Percentiles rank a stretch among this genome's conserved stretches.
These are phyloP conservation scores for Colletotrichum trifolii DNA, from an alignment of 2,329 filamentous ascomycete genomes.

Conservation along the genomic window DNA sequence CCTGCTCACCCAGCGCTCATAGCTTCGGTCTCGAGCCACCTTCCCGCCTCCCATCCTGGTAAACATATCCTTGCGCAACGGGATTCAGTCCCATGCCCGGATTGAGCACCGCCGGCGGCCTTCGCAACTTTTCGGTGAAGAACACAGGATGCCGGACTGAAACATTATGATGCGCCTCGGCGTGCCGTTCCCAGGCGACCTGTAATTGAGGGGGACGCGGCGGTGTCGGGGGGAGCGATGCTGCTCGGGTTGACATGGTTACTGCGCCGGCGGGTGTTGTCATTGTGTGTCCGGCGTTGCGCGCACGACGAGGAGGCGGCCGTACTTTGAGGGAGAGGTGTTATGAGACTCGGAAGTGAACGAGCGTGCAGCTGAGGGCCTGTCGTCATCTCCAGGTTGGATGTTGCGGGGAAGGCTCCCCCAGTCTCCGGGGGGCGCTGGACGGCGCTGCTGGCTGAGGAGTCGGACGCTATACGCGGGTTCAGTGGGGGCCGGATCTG, in stretches of 20 bases:
- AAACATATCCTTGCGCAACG: conserved; percentile 71
- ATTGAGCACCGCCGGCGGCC: conserved; percentile 56
- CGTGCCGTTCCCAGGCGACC: conserved; percentile 42
- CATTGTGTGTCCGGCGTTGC: background rate
- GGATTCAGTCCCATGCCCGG: conserved; percentile 52
- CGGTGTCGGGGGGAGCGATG: conserved; percentile 1
- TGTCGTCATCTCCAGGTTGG: conserved; percentile 28
- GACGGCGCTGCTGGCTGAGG: background rate
- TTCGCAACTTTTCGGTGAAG: conserved; percentile 73
- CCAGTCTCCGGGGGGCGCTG: background rate
- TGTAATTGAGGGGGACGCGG: conserved; percentile 35
- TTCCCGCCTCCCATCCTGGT: conserved; percentile 55
- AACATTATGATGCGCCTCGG: conserved; percentile 57
- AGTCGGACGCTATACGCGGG: conserved; percentile 1
- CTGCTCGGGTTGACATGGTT: background rate
- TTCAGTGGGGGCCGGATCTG: conserved; percentile 12
- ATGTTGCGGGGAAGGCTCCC: conserved; percentile 33
- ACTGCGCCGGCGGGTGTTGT: conserved; percentile 13
- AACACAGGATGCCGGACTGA: conserved; percentile 79
- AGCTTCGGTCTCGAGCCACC: conserved; percentile 48
- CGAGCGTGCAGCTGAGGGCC: background rate
- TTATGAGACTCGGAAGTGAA: background rate
- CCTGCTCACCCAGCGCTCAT: conserved; percentile 41
- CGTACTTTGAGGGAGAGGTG: background rate
- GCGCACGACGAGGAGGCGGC: background rate